These are phyloP conservation scores for Moesziomyces sp. DNA, from an alignment of 1,284 basidiomycete species.

Conservation along the genomic window DNA sequence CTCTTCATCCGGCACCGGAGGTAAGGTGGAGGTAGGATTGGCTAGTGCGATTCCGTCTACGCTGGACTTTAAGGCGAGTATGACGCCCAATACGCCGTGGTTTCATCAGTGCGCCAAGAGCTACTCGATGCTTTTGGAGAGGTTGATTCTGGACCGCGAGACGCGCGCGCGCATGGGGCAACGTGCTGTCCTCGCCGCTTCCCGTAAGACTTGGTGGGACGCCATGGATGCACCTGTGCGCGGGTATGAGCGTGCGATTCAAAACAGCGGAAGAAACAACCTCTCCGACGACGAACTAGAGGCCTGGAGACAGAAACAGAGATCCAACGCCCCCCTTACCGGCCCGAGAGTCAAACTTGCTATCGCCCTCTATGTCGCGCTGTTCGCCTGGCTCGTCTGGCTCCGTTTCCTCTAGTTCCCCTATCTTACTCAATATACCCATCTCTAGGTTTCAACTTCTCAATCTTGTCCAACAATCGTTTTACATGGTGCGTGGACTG, in stretches of 20 bases:
- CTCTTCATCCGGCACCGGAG: neutral
- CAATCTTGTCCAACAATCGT: too few species aligned
- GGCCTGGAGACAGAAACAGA: conserved; percentile 53
- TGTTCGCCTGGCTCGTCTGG: conserved; percentile 44
- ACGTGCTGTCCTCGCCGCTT: conserved; percentile 68
- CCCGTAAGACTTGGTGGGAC: conserved; percentile 72
- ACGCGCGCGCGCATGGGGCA: conserved; percentile 69
- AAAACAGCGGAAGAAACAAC: conserved; percentile 38
- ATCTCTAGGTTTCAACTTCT: too few species aligned
- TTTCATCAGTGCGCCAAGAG: conserved; percentile 68
- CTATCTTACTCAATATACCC: too few species aligned
- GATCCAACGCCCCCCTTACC: conserved; percentile 54
- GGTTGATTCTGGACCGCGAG: conserved; percentile 66
- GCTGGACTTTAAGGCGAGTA: conserved; percentile 65
- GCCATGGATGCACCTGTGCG: conserved; percentile 73
- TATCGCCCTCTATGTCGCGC: conserved; percentile 49
- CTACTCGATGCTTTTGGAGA: conserved; percentile 70
- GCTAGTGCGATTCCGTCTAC: conserved; percentile 47
- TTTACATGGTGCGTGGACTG: too few species aligned
- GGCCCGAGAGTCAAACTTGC: conserved; percentile 50
- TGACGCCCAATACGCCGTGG: conserved; percentile 60
- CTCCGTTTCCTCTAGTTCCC: conserved; percentile 7
- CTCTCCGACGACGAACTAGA: conserved; percentile 63
- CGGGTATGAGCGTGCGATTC: conserved; percentile 70
- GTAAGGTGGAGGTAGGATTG: conserved; percentile 22